Evolutionary conservation across 768 basidiomycete genomes (phyloP).

Genomic region (Gloeopeniophorella convolvens): DNA sequence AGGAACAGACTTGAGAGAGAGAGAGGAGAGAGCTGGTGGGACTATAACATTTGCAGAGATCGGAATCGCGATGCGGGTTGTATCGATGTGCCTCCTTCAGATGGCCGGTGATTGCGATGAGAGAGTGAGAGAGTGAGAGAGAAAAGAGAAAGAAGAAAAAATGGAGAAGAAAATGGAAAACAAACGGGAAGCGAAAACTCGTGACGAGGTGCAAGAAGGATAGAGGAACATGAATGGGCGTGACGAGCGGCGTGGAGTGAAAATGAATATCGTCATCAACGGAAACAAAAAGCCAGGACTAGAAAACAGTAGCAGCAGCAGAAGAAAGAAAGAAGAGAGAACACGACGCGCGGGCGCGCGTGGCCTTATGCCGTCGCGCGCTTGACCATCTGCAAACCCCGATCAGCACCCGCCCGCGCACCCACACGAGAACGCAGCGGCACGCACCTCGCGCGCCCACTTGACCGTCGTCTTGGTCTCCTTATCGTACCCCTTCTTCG

Average conservation of each 20-base stretch:
- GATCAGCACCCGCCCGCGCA: neutral
- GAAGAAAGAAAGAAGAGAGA: neutral
- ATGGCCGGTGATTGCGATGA: constrained; percentile 37
- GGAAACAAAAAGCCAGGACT: neutral
- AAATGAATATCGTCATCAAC: constrained; percentile 9
- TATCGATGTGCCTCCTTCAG: constrained; percentile 70
- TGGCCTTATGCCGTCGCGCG: constrained; percentile 44
- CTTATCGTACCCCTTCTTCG: constrained; percentile 61
- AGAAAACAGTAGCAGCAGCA: neutral
- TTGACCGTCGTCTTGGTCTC: constrained; percentile 87
- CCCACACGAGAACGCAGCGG: constrained; percentile 5
- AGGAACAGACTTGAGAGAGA: neutral
- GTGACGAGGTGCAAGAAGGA: constrained; percentile 20
- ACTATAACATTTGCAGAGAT: constrained; percentile 21
- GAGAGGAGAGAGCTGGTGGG: constrained; percentile 12
- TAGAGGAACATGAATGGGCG: constrained; percentile 1
- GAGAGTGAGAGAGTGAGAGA: constrained; percentile 8
- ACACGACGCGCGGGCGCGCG: neutral
- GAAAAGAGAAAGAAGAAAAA: constrained; percentile 27
- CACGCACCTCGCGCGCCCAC: constrained; percentile 85
- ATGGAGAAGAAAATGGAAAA: constrained; percentile 38
- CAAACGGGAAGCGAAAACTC: constrained; percentile 21
- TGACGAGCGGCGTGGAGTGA: too few species aligned
- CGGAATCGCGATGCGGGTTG: constrained; percentile 21
- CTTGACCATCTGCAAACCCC: constrained; percentile 59